Percentiles rank a stretch among this genome's conserved stretches.
Evolutionary conservation across 805 yeast genomes (phyloP).

Genomic region (Saccharomycopsis babjevae): DNA sequence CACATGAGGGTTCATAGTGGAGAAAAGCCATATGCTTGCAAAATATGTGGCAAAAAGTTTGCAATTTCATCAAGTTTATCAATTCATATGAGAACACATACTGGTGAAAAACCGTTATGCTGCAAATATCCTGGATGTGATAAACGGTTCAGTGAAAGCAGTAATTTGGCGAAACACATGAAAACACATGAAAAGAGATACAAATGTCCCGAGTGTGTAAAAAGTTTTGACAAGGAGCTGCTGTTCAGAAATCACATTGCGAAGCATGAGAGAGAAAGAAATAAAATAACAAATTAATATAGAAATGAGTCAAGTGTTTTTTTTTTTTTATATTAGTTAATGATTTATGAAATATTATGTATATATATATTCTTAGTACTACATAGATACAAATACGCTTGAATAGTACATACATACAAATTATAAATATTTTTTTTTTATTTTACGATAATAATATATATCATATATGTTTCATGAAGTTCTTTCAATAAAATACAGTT

Average conservation of each 20-base stretch:
- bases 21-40: constrained; percentile 75
- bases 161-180: constrained; percentile 83
- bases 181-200: constrained; percentile 50
- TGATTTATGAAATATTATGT: too few species aligned
- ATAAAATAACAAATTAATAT: neutral
- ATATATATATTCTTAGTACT: too few species aligned
- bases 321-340: too few species aligned
- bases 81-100: constrained; percentile 77
- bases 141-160: constrained; percentile 78
- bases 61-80: constrained; percentile 76
- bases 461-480: too few species aligned
- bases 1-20: constrained; percentile 83
- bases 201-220: constrained; percentile 12
- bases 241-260: constrained; percentile 12
- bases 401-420: too few species aligned
- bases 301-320: too few species aligned
- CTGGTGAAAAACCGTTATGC: constrained; percentile 78
- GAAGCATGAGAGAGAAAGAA: constrained; percentile 7
- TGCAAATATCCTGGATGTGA: constrained; percentile 78
- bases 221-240: constrained; percentile 15
- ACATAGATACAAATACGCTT: too few species aligned
- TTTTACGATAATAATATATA: too few species aligned
- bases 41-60: constrained; percentile 63
- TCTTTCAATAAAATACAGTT: too few species aligned
- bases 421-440: too few species aligned